These are phyloP conservation scores for Lomentospora prolificans DNA, from an alignment of 2,329 filamentous ascomycete species.

Conservation along the genomic window DNA sequence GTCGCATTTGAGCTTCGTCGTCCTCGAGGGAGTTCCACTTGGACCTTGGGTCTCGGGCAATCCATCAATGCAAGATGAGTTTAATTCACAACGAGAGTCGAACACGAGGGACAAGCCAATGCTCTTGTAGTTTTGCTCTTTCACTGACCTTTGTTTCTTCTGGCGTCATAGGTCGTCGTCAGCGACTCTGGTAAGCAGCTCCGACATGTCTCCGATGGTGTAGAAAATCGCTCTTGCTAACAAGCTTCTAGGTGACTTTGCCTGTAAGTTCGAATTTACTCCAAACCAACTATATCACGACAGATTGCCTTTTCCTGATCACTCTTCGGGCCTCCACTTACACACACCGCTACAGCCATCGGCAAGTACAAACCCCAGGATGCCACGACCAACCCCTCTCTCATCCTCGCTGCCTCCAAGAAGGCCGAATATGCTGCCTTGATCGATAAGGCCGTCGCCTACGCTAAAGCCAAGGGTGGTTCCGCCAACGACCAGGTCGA, in stretches of 20 bases:
- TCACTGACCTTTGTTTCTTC: conserved; percentile 4
- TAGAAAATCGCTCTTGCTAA: conserved; percentile 18
- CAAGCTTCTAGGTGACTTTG: conserved; percentile 56
- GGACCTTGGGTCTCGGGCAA: too few species aligned
- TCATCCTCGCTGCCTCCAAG: conserved; percentile 97
- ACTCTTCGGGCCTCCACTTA: conserved; percentile 3
- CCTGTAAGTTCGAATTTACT: conserved; percentile 42
- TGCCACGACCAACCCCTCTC: conserved; percentile 98
- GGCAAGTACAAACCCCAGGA: conserved; percentile 99
- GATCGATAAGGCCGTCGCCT: conserved; percentile 75
- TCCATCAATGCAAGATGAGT: too few species aligned
- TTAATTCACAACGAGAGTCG: too few species aligned
- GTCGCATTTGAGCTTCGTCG: conserved; percentile 7
- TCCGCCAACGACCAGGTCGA: conserved; percentile 77
- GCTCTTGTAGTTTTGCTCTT: not conserved
- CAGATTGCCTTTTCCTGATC: not conserved
- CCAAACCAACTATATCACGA: not conserved
- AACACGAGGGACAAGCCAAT: too few species aligned
- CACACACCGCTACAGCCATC: conserved; percentile 55
- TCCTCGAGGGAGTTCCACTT: not conserved
- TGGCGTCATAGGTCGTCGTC: conserved; percentile 65
- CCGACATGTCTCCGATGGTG: conserved; percentile 8
- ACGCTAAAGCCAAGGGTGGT: conserved; percentile 69
- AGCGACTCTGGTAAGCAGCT: conserved; percentile 77
- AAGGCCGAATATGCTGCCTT: conserved; percentile 92